phyloP scores from a whole-genome alignment of 768 basidiomycete species.

The Tephrocybe rancida region DNA sequence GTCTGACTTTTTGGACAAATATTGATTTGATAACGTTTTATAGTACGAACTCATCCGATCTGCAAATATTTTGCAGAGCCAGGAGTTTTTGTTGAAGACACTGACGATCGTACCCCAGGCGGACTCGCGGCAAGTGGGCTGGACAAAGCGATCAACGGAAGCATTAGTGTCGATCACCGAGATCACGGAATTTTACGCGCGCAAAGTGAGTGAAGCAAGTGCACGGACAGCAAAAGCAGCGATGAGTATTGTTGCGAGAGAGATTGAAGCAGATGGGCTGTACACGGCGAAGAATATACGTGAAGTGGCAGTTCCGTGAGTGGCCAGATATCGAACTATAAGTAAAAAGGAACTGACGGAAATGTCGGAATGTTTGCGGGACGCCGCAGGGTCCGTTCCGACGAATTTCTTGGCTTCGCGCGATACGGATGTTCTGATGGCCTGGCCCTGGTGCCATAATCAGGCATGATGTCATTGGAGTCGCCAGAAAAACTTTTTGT shows the following conservation, averaged over 20 bases:
- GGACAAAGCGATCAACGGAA: slow-evolving; percentile 36
- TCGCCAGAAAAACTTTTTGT: slow-evolving; percentile 49
- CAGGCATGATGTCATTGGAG: slow-evolving; percentile 35
- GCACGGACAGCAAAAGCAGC: slow-evolving; percentile 55
- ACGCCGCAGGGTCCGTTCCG: slow-evolving; percentile 39
- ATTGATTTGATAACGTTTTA: not conserved
- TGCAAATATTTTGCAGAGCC: slow-evolving; percentile 47
- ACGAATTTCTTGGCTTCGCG: slow-evolving; percentile 56
- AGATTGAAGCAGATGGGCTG: slow-evolving; percentile 66
- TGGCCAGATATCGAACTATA: slow-evolving; percentile 12
- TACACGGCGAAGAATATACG: slow-evolving; percentile 32
- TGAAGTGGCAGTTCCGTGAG: slow-evolving; percentile 49
- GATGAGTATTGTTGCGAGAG: slow-evolving; percentile 56
- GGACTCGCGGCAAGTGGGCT: slow-evolving; percentile 24
- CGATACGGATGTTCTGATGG: slow-evolving; percentile 58
- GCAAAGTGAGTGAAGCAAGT: slow-evolving; percentile 45
- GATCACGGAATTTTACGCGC: slow-evolving; percentile 54
- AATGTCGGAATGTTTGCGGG: slow-evolving; percentile 24
- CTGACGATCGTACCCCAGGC: slow-evolving; percentile 32
- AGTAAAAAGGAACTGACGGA: slow-evolving; percentile 5
- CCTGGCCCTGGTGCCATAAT: slow-evolving; percentile 52
- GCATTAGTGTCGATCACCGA: slow-evolving; percentile 44
- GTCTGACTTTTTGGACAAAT: not conserved
- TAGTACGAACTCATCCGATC: slow-evolving; percentile 73
- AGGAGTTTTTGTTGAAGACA: slow-evolving; percentile 43